Evolutionary conservation across 108 stramenopile genomes (phyloP).

Genomic region (Phaeodactylum tricornutum): DNA sequence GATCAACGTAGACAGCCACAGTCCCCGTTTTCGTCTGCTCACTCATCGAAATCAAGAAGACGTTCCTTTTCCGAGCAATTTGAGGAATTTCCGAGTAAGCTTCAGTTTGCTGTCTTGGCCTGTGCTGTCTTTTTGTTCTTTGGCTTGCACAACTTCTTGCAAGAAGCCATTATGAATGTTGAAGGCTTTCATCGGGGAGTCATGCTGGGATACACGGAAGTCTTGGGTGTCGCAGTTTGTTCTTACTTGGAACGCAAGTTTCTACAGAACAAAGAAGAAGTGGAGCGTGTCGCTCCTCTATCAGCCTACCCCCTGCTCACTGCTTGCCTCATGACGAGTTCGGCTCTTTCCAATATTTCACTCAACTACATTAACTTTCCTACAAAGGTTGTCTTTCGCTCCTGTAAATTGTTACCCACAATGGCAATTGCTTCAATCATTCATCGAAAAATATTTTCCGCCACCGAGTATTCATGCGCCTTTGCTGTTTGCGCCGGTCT

Average conservation of each 20-base stretch:
- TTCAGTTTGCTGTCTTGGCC: slow-evolving; percentile 28
- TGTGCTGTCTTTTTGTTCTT: slow-evolving; percentile 77
- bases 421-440: slow-evolving; percentile 86
- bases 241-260: slow-evolving; percentile 62
- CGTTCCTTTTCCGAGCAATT: no score
- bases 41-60: no score
- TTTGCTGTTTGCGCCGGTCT: slow-evolving; percentile 82
- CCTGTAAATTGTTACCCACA: slow-evolving; percentile 88
- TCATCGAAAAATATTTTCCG: slow-evolving; percentile 60
- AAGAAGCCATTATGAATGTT: slow-evolving; percentile 87
- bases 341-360: slow-evolving; percentile 80
- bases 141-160: slow-evolving; percentile 81
- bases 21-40: no score
- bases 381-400: slow-evolving; percentile 90
- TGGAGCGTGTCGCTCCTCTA: slow-evolving; percentile 58
- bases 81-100: not conserved
- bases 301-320: slow-evolving; percentile 78
- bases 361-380: slow-evolving; percentile 97
- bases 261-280: slow-evolving; percentile 32
- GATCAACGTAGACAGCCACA: no score
- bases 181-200: slow-evolving; percentile 77
- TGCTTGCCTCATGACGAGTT: slow-evolving; percentile 69
- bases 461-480: slow-evolving; percentile 77
- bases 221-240: slow-evolving; percentile 80
- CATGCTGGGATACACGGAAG: slow-evolving; percentile 93